Evolutionary conservation across 352 stramenopile genomes (phyloP).

Genomic region (Phytopythium sindhum): DNA sequence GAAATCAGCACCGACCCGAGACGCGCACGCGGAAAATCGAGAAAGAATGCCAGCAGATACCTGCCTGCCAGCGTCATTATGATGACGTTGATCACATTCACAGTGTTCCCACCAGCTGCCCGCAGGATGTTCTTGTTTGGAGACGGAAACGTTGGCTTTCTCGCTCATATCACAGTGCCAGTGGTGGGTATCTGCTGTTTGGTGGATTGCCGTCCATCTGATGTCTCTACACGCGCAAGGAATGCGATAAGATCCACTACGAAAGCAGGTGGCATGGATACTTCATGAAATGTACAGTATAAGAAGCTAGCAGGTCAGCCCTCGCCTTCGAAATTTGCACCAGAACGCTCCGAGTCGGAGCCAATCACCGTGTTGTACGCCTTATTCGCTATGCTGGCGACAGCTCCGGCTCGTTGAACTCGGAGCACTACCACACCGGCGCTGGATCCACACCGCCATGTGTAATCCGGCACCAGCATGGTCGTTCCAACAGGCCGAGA

Average conservation of each 20-base stretch:
- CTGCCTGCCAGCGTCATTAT: not conserved
- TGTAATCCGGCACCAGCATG: not conserved
- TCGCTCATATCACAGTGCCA: no score
- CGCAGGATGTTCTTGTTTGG: not conserved
- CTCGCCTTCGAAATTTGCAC: no score
- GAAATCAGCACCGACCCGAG: not conserved
- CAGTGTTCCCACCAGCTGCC: not conserved
- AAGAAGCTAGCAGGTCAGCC: no score
- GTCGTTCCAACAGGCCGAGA: not conserved
- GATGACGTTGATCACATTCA: not conserved
- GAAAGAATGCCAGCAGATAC: not conserved
- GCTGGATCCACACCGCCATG: no score
- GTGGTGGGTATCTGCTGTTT: not conserved
- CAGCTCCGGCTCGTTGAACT: not conserved
- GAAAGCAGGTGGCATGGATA: constrained; percentile 7
- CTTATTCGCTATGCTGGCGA: no score
- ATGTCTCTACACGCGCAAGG: not conserved
- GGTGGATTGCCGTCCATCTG: not conserved
- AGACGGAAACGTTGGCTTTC: no score
- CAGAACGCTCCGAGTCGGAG: no score
- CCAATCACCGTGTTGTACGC: no score
- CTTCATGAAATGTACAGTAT: no score
- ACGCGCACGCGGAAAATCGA: not conserved
- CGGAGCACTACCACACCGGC: no score
- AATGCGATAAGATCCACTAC: constrained; percentile 4